Percentiles rank a stretch among this genome's conserved stretches.
phyloP scores from a whole-genome alignment of 768 basidiomycete species.

The Leccinum rimulosum region DNA sequence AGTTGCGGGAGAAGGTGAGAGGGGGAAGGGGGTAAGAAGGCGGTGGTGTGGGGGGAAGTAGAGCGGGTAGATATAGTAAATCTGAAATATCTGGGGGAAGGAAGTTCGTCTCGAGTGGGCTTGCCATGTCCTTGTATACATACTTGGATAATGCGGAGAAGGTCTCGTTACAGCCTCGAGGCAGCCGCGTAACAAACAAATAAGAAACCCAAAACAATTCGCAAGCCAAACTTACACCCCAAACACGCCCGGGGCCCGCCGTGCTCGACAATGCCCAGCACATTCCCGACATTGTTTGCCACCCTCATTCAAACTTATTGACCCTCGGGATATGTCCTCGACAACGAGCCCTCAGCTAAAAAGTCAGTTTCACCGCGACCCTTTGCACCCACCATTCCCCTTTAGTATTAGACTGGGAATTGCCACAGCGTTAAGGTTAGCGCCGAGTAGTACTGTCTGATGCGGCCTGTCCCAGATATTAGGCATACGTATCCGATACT shows the following conservation, averaged over 20 bases:
- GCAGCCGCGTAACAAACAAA: conserved; percentile 14
- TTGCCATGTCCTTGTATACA: conserved; percentile 18
- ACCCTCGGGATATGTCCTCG: neutral
- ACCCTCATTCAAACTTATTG: neutral
- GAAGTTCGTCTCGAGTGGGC: conserved; percentile 10
- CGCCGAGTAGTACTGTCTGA: conserved; percentile 18
- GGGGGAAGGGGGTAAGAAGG: neutral
- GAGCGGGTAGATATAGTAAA: conserved; percentile 19
- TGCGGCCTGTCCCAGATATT: conserved; percentile 14
- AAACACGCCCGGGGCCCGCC: neutral
- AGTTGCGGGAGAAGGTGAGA: conserved; percentile 3
- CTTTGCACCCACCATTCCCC: conserved; percentile 9
- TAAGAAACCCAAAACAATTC: neutral
- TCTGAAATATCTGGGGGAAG: neutral
- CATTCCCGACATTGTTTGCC: neutral
- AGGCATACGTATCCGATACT: conserved; percentile 16
- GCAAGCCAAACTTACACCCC: neutral
- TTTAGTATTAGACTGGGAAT: conserved; percentile 17
- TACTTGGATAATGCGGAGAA: conserved; percentile 30
- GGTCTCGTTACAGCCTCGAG: conserved; percentile 28
- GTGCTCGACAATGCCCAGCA: conserved; percentile 6
- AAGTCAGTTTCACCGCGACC: conserved; percentile 10
- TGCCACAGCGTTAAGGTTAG: conserved; percentile 13
- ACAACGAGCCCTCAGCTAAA: neutral
- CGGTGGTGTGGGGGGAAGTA: neutral